Base-by-base conservation (phyloP, 2,329 filamentous ascomycete species). In the Diaporthe ilicicola region DNA sequence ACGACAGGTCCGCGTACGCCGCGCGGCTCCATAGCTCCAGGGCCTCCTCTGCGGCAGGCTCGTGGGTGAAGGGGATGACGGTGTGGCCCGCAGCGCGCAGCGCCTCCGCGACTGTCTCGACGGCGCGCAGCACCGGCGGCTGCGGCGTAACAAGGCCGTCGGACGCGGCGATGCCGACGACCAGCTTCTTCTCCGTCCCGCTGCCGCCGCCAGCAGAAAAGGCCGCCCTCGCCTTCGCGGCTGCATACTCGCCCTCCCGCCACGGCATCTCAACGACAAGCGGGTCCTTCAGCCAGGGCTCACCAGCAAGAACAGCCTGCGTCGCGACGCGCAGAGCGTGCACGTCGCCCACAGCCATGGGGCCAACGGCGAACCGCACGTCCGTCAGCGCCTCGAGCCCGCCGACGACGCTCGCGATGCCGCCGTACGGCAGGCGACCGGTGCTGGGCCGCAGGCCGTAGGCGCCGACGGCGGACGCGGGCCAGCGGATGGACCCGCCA, bases 401-500 rank as follows among this genome's bases (percentile, higher is more conserved):
- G 19, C 59, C 59, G 10, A 37, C 27, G 2, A 48, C 59, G 59
- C 59, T 62, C 0, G 42, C 19, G 13, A 62, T 62, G 4, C 66
- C 66, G 0, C 29, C 39, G 54, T 68, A 68, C 17, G 69, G 69
- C 17, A 71, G 51, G 5, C 56, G 44, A 34, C 51, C 51, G 9
- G 64, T 34, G 3, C 32, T 59, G 2, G 69, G 69, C 24, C 56
- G 42, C 24, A 71, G 50, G 46, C 62, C 69, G 48, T 67, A 71
- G 10, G 54, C 39, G 37, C 69, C 69, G 39, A 29, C n/a, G 22
- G 53, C 27, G 19, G 39, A 17, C n/a, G 62, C 54, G 10, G 69
- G 69, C 32, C 37, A 44, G 24, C 69, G 69, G 44, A 71, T 71
- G 4, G 64, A 59, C 19, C 69, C 69, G 34, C 79, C 83, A 34